Evolutionary conservation across 768 basidiomycete genomes (phyloP), one percentile per base, ranked within the genome.

Genomic region (Russula earlei): DNA sequence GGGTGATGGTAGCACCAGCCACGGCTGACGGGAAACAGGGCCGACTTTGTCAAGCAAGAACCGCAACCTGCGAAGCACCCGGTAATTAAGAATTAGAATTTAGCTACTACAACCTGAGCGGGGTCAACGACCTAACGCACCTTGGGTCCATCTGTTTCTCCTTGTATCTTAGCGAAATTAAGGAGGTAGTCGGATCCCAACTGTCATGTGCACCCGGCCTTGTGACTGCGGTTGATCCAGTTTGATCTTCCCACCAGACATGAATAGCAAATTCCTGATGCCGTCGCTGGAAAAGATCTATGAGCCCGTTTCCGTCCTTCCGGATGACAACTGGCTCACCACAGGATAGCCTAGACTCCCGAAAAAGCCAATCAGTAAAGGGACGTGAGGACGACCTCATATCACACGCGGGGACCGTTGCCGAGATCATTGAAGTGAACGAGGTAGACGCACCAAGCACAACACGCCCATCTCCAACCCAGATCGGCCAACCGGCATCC

Each of bases 1-100:
- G 27, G 73, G 68, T 25, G 66, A 72, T 48, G 66, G 59, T 15
- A 70, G 63, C 60, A 70, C 71, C 65, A 72, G 65, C 17, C 71
- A 64, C 12, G 71, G 62, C 70, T 70, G 50, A 20, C 56, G 46
- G 41, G 56, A 53, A n/a, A 52, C 56, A 9, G 34, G 22, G 11
- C 56, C 51, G 8, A 36, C 34, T 5, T 53, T 53, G 50, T 60
- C 56, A 20, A 60, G 56, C 33, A 60, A 46, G 40, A 52, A 52
- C 10, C 59, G 56, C 19, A 52, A 31, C 24, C 59, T 60, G 41
- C 3, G 17, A 22, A 25, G 12, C 19, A 34, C 12, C 19, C 14
- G 24, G 15, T 20, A 29, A 48, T 49, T 24, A 51, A 36, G 12
- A 37, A n/a, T n/a, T n/a, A n/a, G n/a, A 41, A 24, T 44, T 52